A percentile compares a stretch with the other conserved stretches of the same genome.
These are phyloP conservation scores for Exidia glandulosa DNA, from an alignment of 768 basidiomycete species.

Conservation along the genomic window DNA sequence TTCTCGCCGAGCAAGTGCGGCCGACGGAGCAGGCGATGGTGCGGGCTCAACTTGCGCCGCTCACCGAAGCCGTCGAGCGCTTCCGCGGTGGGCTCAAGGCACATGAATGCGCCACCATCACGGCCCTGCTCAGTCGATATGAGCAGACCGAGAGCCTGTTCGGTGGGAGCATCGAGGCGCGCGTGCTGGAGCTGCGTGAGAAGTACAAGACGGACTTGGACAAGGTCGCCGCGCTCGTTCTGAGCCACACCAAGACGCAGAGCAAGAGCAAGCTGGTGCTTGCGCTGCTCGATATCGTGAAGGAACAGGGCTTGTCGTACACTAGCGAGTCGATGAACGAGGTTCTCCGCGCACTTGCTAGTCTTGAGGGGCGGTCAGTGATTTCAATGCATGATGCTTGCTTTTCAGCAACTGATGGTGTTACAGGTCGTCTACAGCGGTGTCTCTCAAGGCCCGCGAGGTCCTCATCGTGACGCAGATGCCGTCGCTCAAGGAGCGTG, in stretches of 20 bases:
- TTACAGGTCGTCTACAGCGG: constrained; percentile 73
- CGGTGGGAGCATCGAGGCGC: constrained; percentile 86
- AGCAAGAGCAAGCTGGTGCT: constrained; percentile 85
- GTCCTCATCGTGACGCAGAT: constrained; percentile 92
- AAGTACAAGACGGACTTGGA: constrained; percentile 89
- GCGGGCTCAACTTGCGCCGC: constrained; percentile 52
- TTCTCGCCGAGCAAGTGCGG: constrained; percentile 68
- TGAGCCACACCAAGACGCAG: constrained; percentile 93
- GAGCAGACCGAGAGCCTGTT: constrained; percentile 85
- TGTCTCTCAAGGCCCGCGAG: constrained; percentile 92
- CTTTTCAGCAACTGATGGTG: not conserved
- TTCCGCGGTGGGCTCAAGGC: constrained; percentile 76
- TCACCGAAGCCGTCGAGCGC: constrained; percentile 67
- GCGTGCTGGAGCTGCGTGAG: constrained; percentile 82
- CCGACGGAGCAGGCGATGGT: constrained; percentile 75
- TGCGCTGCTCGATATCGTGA: constrained; percentile 81
- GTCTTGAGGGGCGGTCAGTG: constrained; percentile 76
- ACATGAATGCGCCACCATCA: constrained; percentile 73
- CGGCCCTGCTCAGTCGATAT: constrained; percentile 66
- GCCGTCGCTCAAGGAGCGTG: constrained; percentile 93
- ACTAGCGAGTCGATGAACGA: constrained; percentile 63
- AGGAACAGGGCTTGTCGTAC: constrained; percentile 62
- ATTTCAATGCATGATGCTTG: not conserved
- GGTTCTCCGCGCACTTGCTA: constrained; percentile 71
- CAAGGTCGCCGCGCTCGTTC: constrained; percentile 71